Percentiles rank a stretch among this genome's conserved stretches.
Evolutionary conservation across 2,329 filamentous ascomycete species (phyloP).

Genomic region (Neurospora sp.): DNA sequence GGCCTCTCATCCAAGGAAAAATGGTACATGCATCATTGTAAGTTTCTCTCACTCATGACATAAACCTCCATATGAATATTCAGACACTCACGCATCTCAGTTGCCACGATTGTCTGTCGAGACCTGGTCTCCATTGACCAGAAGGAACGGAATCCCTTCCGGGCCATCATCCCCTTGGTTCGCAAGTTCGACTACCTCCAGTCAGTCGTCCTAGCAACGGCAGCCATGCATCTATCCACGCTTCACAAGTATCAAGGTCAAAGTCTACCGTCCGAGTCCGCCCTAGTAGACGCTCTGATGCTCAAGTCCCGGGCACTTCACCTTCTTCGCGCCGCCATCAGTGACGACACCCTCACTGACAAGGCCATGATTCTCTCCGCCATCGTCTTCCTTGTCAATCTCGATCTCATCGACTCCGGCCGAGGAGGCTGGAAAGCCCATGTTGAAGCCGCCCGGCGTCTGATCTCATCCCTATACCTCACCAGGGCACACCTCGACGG

Average conservation of each 20-base stretch:
- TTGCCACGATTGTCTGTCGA: slow-evolving; percentile 39
- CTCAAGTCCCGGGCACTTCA: slow-evolving; percentile 35
- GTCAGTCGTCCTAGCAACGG: slow-evolving; percentile 37
- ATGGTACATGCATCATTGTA: slow-evolving; percentile 42
- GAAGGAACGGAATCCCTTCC: slow-evolving; percentile 35
- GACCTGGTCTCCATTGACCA: slow-evolving; percentile 40
- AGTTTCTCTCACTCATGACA: slow-evolving; percentile 15
- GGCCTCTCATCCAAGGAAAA: slow-evolving; percentile 37
- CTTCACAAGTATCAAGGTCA: slow-evolving; percentile 25
- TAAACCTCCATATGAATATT: background rate
- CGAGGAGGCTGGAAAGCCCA: slow-evolving; percentile 38
- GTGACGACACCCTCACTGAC: slow-evolving; percentile 26
- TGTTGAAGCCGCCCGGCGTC: slow-evolving; percentile 33
- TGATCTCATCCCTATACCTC: slow-evolving; percentile 30
- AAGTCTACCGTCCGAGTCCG: slow-evolving; percentile 10
- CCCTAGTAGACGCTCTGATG: slow-evolving; percentile 33
- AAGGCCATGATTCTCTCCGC: slow-evolving; percentile 30
- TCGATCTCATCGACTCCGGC: slow-evolving; percentile 40
- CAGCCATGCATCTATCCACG: slow-evolving; percentile 38
- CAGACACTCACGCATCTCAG: slow-evolving; percentile 19
- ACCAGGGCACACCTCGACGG: slow-evolving; percentile 7
- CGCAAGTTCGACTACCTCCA: slow-evolving; percentile 31
- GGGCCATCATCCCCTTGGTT: slow-evolving; percentile 32
- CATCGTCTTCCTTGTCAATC: slow-evolving; percentile 39
- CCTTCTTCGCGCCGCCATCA: slow-evolving; percentile 30